Percentiles rank a stretch among this genome's conserved stretches.
Conservation (phyloP, 306 rosid species). For the Cicer chorassanicum region DNA sequence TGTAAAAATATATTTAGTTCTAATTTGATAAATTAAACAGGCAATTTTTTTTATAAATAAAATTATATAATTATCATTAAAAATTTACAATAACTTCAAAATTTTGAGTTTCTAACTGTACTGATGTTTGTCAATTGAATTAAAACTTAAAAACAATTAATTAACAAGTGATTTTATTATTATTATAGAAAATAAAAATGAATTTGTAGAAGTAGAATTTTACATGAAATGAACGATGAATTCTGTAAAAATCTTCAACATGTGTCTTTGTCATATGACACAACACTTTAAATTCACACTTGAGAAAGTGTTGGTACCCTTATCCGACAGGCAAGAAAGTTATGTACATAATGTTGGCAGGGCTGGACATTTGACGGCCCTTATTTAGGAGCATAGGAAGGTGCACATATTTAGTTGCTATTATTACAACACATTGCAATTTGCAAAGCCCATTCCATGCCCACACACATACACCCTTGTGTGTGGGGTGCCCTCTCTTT, state of each 20-base stretch:
- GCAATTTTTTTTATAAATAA: too few relatives aligned
- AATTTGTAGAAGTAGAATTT: too few relatives aligned
- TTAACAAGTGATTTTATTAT: too few relatives aligned
- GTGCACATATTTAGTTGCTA: conserved; percentile 15
- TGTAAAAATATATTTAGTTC: too few relatives aligned
- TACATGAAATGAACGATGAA: not conserved
- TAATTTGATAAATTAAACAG: too few relatives aligned
- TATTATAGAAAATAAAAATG: too few relatives aligned
- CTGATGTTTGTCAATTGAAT: rapidly evolving
- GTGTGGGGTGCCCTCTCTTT: conserved; percentile 35
- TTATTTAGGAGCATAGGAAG: conserved; percentile 41
- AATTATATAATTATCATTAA: too few relatives aligned
- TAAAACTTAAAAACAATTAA: too few relatives aligned
- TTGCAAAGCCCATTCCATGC: conserved; percentile 10
- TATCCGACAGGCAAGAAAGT: conserved; percentile 34
- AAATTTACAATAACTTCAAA: too few relatives aligned
- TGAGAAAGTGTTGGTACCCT: conserved; percentile 19
- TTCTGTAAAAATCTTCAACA: not conserved
- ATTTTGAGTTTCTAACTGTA: too few relatives aligned
- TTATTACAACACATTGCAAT: not conserved
- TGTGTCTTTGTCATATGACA: not conserved
- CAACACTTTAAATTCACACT: not conserved
- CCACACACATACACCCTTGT: not conserved
- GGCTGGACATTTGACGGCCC: conserved; percentile 45
- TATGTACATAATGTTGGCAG: not conserved